phyloP scores from a whole-genome alignment of 2,329 filamentous ascomycete genomes.

The Cytospora mali region DNA sequence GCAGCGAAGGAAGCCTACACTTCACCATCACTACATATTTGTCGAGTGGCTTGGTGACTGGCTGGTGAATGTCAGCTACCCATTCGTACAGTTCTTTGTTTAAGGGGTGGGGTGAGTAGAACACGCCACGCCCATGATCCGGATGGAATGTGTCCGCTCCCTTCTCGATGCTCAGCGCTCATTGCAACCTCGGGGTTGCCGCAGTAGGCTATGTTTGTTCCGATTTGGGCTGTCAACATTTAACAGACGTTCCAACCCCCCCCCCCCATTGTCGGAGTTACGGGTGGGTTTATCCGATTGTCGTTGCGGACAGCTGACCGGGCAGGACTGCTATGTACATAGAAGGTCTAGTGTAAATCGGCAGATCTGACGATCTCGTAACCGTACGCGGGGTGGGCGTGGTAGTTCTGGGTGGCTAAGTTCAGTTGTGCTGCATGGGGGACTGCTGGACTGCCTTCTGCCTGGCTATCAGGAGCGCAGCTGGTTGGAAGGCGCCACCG shows the following conservation, averaged over 20 bases:
- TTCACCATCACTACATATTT: too few species aligned
- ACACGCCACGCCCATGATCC: not conserved
- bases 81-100: not conserved
- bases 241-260: not conserved
- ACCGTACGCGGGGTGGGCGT: too few species aligned
- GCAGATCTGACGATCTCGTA: not conserved
- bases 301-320: not conserved
- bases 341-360: not conserved
- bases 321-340: not conserved
- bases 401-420: not conserved
- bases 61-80: not conserved
- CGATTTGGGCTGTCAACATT: not conserved
- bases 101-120: not conserved
- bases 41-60: not conserved
- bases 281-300: not conserved
- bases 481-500: too few species aligned
- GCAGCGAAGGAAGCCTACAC: not conserved
- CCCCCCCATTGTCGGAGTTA: not conserved
- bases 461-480: too few species aligned
- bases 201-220: too few species aligned
- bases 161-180: not conserved
- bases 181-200: not conserved
- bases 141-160: not conserved
- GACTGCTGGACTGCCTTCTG: too few species aligned
- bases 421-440: too few species aligned